phyloP scores from a whole-genome alignment of 1,284 basidiomycete genomes.

The Rhodotorula sp. region DNA sequence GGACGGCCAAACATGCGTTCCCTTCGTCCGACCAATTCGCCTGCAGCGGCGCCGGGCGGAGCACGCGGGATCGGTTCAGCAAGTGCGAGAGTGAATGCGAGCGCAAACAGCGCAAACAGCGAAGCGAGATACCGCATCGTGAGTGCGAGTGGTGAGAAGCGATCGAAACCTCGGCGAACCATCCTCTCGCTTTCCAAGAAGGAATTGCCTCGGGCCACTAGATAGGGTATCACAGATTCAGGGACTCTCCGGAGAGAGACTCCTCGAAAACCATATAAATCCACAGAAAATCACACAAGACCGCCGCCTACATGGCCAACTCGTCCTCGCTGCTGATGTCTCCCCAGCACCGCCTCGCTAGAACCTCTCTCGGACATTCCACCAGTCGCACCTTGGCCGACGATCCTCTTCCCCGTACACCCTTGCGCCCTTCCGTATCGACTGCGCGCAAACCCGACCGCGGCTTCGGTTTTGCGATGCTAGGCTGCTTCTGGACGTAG shows the following conservation, averaged over 20 bases:
- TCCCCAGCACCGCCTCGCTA: background rate
- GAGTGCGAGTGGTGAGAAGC: background rate
- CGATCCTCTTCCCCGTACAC: background rate
- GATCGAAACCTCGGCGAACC: background rate
- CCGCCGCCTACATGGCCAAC: background rate
- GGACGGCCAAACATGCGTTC: background rate
- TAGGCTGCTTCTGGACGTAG: background rate
- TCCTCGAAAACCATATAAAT: background rate
- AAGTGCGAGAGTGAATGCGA: background rate
- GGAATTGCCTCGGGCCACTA: no score
- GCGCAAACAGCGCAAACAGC: background rate
- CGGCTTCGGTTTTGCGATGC: background rate
- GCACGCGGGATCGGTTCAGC: background rate
- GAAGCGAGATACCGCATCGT: background rate
- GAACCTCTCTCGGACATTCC: no score
- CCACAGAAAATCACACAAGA: background rate
- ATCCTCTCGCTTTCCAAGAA: no score
- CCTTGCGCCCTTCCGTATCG: background rate
- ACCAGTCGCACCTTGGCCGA: no score
- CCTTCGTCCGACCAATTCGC: background rate
- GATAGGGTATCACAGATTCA: no score
- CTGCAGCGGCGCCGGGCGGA: background rate
- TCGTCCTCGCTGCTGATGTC: background rate
- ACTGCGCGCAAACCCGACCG: background rate
- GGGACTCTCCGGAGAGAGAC: background rate